Conservation (phyloP, 345 rosid genomes). For the Lepidium didymum region DNA sequence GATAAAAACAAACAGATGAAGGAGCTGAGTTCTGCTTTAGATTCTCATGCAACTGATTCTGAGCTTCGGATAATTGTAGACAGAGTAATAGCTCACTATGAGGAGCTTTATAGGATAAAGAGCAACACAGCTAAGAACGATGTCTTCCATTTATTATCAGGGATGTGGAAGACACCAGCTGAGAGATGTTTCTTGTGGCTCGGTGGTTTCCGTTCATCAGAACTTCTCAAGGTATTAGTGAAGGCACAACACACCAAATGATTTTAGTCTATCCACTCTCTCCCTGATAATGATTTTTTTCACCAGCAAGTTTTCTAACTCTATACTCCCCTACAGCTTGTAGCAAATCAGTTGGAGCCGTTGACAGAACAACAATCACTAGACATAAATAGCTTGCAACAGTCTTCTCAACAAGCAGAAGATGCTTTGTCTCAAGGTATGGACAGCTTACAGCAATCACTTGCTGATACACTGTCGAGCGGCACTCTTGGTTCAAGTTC, state of each 20-base stretch:
- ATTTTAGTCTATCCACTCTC: not conserved
- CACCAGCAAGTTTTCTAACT: not conserved
- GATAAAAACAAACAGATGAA: conserved; percentile 59
- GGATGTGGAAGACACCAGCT: conserved; percentile 98
- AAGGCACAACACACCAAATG: not conserved
- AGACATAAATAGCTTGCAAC: conserved; percentile 64
- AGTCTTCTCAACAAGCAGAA: conserved; percentile 86
- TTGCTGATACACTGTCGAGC: conserved; percentile 73
- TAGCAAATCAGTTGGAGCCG: conserved; percentile 73
- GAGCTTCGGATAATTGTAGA: conserved; percentile 75
- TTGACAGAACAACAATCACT: conserved; percentile 74
- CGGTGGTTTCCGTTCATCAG: conserved; percentile 94
- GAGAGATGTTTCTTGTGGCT: conserved; percentile 96
- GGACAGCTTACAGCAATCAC: conserved; percentile 88
- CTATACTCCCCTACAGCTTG: conserved; percentile 39
- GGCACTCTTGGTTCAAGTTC: conserved; percentile 68
- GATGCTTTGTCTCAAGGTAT: conserved; percentile 90
- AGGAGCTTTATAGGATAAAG: conserved; percentile 75
- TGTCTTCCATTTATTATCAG: conserved; percentile 88
- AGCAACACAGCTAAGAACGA: conserved; percentile 78
- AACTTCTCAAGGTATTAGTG: conserved; percentile 61
- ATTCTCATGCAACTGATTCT: conserved; percentile 69
- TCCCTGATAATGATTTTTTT: not conserved
- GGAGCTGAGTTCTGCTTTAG: conserved; percentile 81
- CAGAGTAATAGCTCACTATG: conserved; percentile 45